Evolutionary conservation across 805 yeast genomes (phyloP).

Genomic region (Pichia membranifaciens): DNA sequence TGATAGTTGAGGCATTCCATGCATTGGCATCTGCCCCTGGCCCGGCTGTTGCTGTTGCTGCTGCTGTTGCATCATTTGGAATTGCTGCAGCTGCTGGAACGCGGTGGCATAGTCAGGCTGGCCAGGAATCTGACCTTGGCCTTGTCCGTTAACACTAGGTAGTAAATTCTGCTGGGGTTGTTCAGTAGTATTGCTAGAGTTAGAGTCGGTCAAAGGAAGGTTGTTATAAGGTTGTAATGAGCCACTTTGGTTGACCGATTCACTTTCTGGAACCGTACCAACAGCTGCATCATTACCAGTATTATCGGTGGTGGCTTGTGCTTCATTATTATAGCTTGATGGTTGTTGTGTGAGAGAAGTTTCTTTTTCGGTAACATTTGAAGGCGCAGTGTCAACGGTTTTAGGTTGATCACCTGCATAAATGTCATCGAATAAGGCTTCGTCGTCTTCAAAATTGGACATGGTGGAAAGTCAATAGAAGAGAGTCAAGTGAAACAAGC

Average conservation of each 20-base stretch:
- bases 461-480: constrained; percentile 27
- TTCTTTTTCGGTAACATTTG: constrained; percentile 16
- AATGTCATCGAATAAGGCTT: constrained; percentile 89
- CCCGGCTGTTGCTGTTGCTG: constrained; percentile 5
- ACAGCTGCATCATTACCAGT: not conserved
- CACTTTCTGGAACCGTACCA: not conserved
- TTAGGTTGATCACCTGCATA: constrained; percentile 38
- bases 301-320: not conserved
- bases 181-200: not conserved
- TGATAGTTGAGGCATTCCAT: constrained; percentile 18
- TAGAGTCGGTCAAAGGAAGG: not conserved
- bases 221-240: constrained; percentile 1
- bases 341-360: not conserved
- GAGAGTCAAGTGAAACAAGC: not conserved
- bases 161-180: not conserved
- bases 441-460: constrained; percentile 83
- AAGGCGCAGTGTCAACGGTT: constrained; percentile 16
- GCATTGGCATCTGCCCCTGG: constrained; percentile 13
- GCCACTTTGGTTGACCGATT: not conserved
- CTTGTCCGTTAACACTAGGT: not conserved
- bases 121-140: not conserved
- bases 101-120: constrained; percentile 6
- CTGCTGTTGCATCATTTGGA: constrained; percentile 12
- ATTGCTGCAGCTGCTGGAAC: constrained; percentile 11
- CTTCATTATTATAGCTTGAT: no score